Percentiles rank a stretch among this genome's conserved stretches.
Conservation (phyloP, 106 monocot species). For the Platanthera guangdongensis region DNA sequence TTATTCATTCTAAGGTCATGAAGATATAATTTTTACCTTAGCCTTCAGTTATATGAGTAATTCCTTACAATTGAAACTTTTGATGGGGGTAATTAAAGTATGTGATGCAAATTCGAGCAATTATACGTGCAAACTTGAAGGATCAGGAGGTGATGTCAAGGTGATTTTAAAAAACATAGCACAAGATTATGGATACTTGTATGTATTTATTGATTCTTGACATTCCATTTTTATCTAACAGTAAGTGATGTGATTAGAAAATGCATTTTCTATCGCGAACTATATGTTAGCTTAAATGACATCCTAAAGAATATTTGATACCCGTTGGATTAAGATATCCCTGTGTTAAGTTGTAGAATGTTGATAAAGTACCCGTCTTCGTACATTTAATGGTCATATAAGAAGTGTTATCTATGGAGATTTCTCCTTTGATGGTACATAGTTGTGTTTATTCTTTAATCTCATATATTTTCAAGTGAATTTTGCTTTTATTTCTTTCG, state of each 20-base stretch:
- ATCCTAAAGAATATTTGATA: slow-evolving; percentile 69
- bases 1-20: slow-evolving; percentile 46
- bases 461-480: not conserved
- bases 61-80: slow-evolving; percentile 80
- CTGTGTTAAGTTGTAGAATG: slow-evolving; percentile 88
- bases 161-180: slow-evolving; percentile 16
- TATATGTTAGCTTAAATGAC: slow-evolving; percentile 86
- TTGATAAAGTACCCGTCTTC: slow-evolving; percentile 47
- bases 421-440: slow-evolving; percentile 92
- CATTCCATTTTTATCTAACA: not conserved
- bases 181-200: not conserved
- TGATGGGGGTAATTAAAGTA: slow-evolving; percentile 63
- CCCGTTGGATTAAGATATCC: slow-evolving; percentile 75
- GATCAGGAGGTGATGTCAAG: slow-evolving; percentile 65
- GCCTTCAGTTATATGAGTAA: slow-evolving; percentile 71
- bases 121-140: slow-evolving; percentile 48
- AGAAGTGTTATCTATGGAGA: slow-evolving; percentile 82
- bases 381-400: slow-evolving; percentile 79
- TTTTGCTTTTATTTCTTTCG: not conserved
- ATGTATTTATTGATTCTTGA: not conserved
- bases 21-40: slow-evolving; percentile 55
- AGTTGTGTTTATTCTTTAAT: not conserved
- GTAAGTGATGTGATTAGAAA: not conserved
- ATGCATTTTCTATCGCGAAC: not conserved
- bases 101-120: slow-evolving; percentile 51